Evolutionary conservation across 2,329 filamentous ascomycete genomes (phyloP).

Genomic region (Onygenales sp.): DNA sequence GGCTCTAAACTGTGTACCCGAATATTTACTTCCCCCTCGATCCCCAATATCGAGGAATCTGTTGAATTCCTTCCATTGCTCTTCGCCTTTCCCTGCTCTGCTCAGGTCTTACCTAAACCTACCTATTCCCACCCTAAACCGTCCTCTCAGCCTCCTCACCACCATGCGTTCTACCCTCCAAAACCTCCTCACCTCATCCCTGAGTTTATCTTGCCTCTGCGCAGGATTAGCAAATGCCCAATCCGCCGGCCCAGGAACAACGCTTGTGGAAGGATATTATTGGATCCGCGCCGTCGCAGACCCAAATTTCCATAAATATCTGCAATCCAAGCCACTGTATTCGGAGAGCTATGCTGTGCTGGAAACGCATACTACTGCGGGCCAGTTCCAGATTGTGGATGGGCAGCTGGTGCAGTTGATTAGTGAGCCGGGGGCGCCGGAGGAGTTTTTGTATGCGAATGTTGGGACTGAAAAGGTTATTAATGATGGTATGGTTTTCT

Average conservation of each 20-base stretch:
- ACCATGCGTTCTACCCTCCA: background rate
- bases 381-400: slow-evolving; percentile 47
- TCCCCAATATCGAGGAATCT: too few species aligned
- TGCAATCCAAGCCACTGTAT: slow-evolving; percentile 40
- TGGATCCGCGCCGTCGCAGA: slow-evolving; percentile 43
- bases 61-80: too few species aligned
- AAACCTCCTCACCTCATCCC: background rate
- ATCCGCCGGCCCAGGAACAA: slow-evolving; percentile 28
- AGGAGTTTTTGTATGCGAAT: slow-evolving; percentile 35
- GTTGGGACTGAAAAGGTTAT: slow-evolving; percentile 19
- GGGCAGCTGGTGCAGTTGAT: slow-evolving; percentile 48
- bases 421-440: slow-evolving; percentile 20
- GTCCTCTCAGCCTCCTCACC: background rate
- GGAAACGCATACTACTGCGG: slow-evolving; percentile 43
- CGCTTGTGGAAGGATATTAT: slow-evolving; percentile 4
- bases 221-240: background rate
- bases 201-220: background rate
- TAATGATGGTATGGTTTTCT: background rate
- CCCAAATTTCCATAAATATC: slow-evolving; percentile 50
- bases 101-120: too few species aligned
- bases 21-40: too few species aligned
- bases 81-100: too few species aligned
- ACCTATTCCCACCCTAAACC: too few species aligned
- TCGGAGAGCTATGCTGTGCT: slow-evolving; percentile 42
- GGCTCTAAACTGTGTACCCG: too few species aligned